Evolutionary conservation across 495 filamentous ascomycete species (phyloP), one percentile per base, ranked within the genome.

Genomic region (Aspergillus steynii): DNA sequence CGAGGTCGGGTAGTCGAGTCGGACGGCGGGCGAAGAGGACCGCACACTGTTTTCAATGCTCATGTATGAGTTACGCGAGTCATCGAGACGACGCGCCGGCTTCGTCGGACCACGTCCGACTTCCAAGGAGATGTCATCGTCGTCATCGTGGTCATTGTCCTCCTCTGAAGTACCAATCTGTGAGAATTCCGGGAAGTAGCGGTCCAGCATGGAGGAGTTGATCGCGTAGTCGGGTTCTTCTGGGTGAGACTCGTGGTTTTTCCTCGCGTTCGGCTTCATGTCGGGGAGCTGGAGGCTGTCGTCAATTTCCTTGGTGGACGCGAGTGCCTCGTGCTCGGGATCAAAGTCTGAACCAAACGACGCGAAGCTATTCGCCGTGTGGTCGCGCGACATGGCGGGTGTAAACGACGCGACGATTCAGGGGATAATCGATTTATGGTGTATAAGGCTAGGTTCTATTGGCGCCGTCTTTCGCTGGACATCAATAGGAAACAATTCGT

Each of bases 151-250:
- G 28, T 70, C 65, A 31, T 73, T 70, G 42, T 76, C 77, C 47
- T 77, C 77, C 51, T 77, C 74, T 1, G 78, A 80, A 3, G 75
- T 72, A 32, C 72, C 70, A 7, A 77, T 64, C 59, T 78, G 73
- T 7, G 80, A 80, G 58, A 83, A 88, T 63, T 88, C 81, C 27
- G 87, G 87, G 71, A 89, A 88, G 55, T 82, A 78, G 64, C 80
- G 82, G 27, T 82, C 83, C 50, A 89, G 75, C 42, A 80, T 85
- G 8, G 86, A 89, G 6, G 85, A 88, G 74, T 88, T 85, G 65
- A 88, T 79, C 34, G 71, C 74, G 56, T 75, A 82, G 50, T 82
- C 77, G 9, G 77, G 77, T 52, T 82, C 77, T 28, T 73, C 65
- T 26, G 74, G 57, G 4, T 59, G 47, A 27, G 60, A 29, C 52